These are phyloP conservation scores for Vigna trinervia DNA, from an alignment of 306 rosid species.

Conservation along the genomic window DNA sequence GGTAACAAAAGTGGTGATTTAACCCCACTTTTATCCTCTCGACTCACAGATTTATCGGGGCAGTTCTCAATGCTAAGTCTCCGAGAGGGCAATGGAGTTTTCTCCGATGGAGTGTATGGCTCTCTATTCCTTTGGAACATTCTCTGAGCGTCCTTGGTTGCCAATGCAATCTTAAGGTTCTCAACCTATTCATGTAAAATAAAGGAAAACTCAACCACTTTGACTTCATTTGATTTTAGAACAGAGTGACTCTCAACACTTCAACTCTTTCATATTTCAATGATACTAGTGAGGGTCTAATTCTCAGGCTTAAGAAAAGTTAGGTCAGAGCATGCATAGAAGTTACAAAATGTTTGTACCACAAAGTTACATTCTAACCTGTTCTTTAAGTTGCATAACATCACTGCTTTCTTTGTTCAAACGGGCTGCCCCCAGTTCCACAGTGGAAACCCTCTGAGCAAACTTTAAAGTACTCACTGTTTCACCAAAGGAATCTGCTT, in stretches of 20 bases:
- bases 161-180: conserved; percentile 77
- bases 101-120: conserved; percentile 51
- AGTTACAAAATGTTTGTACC: background rate
- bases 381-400: conserved; percentile 82
- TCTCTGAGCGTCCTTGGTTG: conserved; percentile 62
- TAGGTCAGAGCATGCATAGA: background rate
- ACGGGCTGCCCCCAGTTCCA: conserved; percentile 89
- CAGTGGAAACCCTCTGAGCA: conserved; percentile 88
- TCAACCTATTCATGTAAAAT: conserved; percentile 63
- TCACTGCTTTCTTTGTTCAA: conserved; percentile 79
- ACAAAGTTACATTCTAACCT: conserved; percentile 55
- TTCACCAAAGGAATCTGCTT: conserved; percentile 87
- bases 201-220: conserved; percentile 15
- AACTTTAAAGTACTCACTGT: conserved; percentile 87
- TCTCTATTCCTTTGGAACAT: conserved; percentile 52
- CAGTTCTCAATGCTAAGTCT: conserved; percentile 85
- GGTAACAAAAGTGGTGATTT: conserved; percentile 64
- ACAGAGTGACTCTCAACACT: background rate
- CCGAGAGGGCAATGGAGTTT: conserved; percentile 67
- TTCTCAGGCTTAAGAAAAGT: conserved; percentile 14
- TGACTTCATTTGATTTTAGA: conserved; percentile 20
- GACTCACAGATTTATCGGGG: conserved; percentile 50
- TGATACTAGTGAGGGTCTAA: background rate
- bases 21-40: conserved; percentile 53
- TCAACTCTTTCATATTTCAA: background rate